Percentiles rank a stretch among this genome's conserved stretches.
These are phyloP conservation scores for Podila epigama DNA, from an alignment of 192 early-diverging fungal genomes.

Conservation along the genomic window DNA sequence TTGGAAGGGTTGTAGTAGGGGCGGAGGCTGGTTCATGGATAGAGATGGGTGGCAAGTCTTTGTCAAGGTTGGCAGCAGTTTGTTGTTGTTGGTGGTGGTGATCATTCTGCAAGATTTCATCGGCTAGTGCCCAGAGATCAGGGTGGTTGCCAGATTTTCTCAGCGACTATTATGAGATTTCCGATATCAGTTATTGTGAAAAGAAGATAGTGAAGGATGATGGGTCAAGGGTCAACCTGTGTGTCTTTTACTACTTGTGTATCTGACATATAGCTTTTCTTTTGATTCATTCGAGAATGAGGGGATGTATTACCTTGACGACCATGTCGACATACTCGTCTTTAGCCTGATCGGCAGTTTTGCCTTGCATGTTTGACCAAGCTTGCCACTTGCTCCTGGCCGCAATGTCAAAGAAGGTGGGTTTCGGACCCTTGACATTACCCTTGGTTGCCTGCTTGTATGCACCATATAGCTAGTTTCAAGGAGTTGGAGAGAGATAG, in stretches of 20 bases:
- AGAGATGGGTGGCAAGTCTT: slow-evolving; percentile 23
- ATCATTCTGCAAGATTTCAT: slow-evolving; percentile 42
- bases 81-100: slow-evolving; percentile 13
- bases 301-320: slow-evolving; percentile 34
- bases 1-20: neutral
- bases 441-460: slow-evolving; percentile 45
- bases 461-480: slow-evolving; percentile 35
- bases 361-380: slow-evolving; percentile 48
- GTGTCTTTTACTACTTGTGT: too few relatives aligned
- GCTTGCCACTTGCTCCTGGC: slow-evolving; percentile 49
- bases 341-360: slow-evolving; percentile 15
- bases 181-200: too few relatives aligned
- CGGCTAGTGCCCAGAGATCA: slow-evolving; percentile 19
- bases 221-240: too few relatives aligned
- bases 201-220: too few relatives aligned
- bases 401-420: slow-evolving; percentile 38
- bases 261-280: too few relatives aligned
- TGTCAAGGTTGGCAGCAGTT: slow-evolving; percentile 10
- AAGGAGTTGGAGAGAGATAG: neutral
- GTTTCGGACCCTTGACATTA: slow-evolving; percentile 25
- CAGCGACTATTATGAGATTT: slow-evolving; percentile 12
- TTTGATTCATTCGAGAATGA: too few relatives aligned
- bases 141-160: slow-evolving; percentile 35
- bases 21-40: neutral
- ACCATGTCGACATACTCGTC: slow-evolving; percentile 35